Percentiles rank a stretch among this genome's conserved stretches.
These are phyloP conservation scores for Metschnikowia koreensis DNA, from an alignment of 805 yeast species.

Conservation along the genomic window DNA sequence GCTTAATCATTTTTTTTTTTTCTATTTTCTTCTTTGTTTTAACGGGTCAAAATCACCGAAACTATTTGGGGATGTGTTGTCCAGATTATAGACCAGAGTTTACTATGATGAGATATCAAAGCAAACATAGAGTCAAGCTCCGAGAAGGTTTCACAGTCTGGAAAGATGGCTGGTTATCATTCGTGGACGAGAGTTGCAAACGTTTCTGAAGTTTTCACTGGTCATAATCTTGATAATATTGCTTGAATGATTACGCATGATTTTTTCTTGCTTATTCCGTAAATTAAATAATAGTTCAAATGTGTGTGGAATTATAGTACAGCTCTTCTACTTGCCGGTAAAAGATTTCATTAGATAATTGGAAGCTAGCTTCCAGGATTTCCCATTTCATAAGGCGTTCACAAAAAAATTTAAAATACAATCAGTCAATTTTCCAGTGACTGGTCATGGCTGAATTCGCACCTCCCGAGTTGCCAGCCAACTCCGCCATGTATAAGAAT, in stretches of 20 bases:
- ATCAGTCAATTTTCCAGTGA: slow-evolving; percentile 43
- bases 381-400: background rate
- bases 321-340: slow-evolving; percentile 1
- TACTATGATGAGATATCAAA: slow-evolving; percentile 67
- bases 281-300: background rate
- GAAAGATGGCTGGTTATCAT: slow-evolving; percentile 43
- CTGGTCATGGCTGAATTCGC: slow-evolving; percentile 37
- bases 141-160: slow-evolving; percentile 54
- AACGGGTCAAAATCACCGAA: slow-evolving; percentile 6
- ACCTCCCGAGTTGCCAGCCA: slow-evolving; percentile 43
- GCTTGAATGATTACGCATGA: slow-evolving; percentile 9
- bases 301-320: slow-evolving; percentile 3
- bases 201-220: slow-evolving; percentile 28
- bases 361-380: background rate
- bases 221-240: slow-evolving; percentile 6
- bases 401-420: background rate
- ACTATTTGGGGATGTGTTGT: slow-evolving; percentile 12
- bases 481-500: slow-evolving; percentile 75
- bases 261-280: background rate
- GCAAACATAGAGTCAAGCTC: slow-evolving; percentile 93
- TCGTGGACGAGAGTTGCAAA: slow-evolving; percentile 71
- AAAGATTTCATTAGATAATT: slow-evolving; percentile 1
- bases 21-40: slow-evolving; percentile 26
- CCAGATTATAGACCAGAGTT: slow-evolving; percentile 11
- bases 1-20: slow-evolving; percentile 33